A percentile compares a stretch with the other conserved stretches of the same genome.
These are phyloP conservation scores for Pseudogymnoascus sp. DNA, from an alignment of 2,329 filamentous ascomycete species.

Conservation along the genomic window DNA sequence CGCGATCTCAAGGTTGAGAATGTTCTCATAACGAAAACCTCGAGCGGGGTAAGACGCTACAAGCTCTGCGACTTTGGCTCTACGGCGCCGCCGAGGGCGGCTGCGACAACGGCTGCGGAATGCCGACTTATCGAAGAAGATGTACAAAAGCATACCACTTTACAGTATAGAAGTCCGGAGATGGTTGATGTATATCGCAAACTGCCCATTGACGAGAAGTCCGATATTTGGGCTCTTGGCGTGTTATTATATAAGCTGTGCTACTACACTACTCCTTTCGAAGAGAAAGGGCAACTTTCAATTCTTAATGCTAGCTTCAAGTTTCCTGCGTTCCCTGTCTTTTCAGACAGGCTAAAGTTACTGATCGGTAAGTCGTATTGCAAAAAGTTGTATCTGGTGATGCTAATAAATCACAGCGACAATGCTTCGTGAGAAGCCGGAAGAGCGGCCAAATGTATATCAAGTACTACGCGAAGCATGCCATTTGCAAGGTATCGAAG, in stretches of 20 bases:
- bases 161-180: constrained; percentile 95
- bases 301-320: constrained; percentile 94
- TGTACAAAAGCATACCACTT: constrained; percentile 89
- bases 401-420: constrained; percentile 46
- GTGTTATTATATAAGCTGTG: constrained; percentile 96
- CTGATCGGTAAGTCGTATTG: constrained; percentile 61
- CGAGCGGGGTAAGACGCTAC: constrained; percentile 62
- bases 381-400: not conserved
- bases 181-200: constrained; percentile 98
- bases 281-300: constrained; percentile 93
- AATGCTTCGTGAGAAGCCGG: constrained; percentile 81
- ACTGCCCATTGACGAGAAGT: constrained; percentile 95
- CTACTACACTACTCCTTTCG: constrained; percentile 98
- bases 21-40: constrained; percentile 65
- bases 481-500: constrained; percentile 75
- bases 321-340: constrained; percentile 78
- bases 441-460: constrained; percentile 77
- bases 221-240: constrained; percentile 91
- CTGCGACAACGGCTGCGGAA: constrained; percentile 78
- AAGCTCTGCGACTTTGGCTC: constrained; percentile 99
- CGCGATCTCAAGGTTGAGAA: constrained; percentile 97
- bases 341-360: constrained; percentile 82
- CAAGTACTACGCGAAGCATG: constrained; percentile 83
- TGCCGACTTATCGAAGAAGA: constrained; percentile 93
- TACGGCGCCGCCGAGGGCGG: constrained; percentile 71